Conservation (phyloP, 495 filamentous ascomycete species). For the Geoglossum glabrum region DNA sequence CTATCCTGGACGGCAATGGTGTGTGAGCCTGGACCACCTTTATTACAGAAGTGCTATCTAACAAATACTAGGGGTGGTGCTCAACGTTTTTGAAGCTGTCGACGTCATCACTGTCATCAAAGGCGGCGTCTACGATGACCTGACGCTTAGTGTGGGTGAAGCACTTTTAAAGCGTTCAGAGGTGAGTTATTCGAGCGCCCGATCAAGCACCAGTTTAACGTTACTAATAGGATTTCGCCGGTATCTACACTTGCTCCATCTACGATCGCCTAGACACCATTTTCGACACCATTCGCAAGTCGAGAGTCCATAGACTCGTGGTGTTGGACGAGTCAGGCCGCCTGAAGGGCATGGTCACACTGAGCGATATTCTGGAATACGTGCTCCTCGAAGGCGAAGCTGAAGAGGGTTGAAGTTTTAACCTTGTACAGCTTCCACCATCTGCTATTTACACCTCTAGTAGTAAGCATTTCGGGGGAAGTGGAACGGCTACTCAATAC, state of each 20-base stretch:
- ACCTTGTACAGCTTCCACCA: neutral
- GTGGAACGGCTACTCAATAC: neutral
- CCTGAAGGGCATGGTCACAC: constrained; percentile 73
- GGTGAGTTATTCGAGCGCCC: constrained; percentile 19
- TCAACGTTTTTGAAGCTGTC: constrained; percentile 96
- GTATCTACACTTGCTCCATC: constrained; percentile 87
- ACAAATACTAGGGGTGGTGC: constrained; percentile 37
- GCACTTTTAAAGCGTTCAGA: constrained; percentile 72
- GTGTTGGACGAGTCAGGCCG: constrained; percentile 76
- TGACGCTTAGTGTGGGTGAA: constrained; percentile 72
- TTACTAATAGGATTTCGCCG: constrained; percentile 55
- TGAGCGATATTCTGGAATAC: constrained; percentile 94
- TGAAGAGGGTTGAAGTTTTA: constrained; percentile 21
- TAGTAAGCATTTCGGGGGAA: neutral
- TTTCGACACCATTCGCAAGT: constrained; percentile 90
- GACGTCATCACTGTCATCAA: constrained; percentile 94
- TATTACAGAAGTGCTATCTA: neutral
- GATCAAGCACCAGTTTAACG: neutral
- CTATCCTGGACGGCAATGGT: constrained; percentile 71
- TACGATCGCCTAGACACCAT: constrained; percentile 87
- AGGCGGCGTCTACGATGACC: constrained; percentile 77
- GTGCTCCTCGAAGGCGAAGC: constrained; percentile 72
- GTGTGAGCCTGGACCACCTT: constrained; percentile 8
- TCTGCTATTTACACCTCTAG: neutral
- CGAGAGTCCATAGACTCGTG: constrained; percentile 77